Evolutionary conservation across 768 basidiomycete species (phyloP).

Genomic region (Hydnomerulius pinastri): DNA sequence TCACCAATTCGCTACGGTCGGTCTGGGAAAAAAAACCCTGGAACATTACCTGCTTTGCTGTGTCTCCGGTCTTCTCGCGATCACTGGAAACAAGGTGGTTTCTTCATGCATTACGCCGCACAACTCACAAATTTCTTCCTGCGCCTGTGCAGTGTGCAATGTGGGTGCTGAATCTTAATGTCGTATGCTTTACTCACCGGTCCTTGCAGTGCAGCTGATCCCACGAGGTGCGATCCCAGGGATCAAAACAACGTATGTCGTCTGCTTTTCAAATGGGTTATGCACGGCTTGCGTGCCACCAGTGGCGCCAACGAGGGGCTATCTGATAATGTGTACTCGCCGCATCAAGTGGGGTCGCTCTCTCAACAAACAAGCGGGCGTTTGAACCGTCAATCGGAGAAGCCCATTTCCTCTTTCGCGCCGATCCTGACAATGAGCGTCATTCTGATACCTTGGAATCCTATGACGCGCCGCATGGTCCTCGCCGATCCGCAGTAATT

Average conservation of each 20-base stretch:
- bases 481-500: background rate
- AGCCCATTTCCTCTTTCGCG: background rate
- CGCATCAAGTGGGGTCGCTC: background rate
- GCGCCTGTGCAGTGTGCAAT: background rate
- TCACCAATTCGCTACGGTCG: background rate
- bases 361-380: background rate
- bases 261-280: background rate
- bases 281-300: background rate
- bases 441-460: background rate
- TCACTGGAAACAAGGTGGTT: background rate
- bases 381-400: background rate
- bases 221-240: background rate
- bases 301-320: background rate
- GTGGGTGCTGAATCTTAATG: constrained; percentile 4
- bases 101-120: background rate
- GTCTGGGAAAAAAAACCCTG: background rate
- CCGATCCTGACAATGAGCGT: background rate
- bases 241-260: background rate
- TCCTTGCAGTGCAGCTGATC: background rate
- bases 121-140: background rate
- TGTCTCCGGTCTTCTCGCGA: background rate
- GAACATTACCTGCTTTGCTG: background rate
- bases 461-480: background rate
- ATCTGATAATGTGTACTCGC: background rate
- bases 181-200: background rate